phyloP scores from a whole-genome alignment of 2,329 filamentous ascomycete species.

The Alternaria postmessia region DNA sequence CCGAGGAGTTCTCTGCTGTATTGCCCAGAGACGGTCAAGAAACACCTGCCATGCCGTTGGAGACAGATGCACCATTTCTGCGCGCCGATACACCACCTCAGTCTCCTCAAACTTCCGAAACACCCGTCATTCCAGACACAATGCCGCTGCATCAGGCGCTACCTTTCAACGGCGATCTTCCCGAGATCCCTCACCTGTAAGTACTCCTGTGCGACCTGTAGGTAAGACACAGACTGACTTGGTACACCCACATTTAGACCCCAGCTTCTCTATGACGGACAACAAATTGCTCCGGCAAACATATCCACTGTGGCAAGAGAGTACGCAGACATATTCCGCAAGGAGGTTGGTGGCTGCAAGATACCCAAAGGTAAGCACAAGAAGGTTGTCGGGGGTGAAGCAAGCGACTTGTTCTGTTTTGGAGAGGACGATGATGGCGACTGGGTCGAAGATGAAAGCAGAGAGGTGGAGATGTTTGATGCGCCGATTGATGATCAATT shows the following conservation, averaged over 20 bases:
- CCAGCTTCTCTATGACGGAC: slow-evolving; percentile 71
- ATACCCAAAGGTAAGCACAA: slow-evolving; percentile 46
- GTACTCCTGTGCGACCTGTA: no score
- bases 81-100: slow-evolving; percentile 48
- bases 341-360: slow-evolving; percentile 72
- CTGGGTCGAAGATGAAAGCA: slow-evolving; percentile 37
- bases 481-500: slow-evolving; percentile 12
- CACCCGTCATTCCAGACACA: slow-evolving; percentile 61
- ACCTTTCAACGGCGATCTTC: slow-evolving; percentile 59
- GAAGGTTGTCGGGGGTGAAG: slow-evolving; percentile 49
- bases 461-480: slow-evolving; percentile 14
- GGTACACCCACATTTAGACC: slow-evolving; percentile 47
- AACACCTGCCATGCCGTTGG: slow-evolving; percentile 13
- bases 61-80: slow-evolving; percentile 48
- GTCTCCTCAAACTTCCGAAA: slow-evolving; percentile 35
- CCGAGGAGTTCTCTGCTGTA: slow-evolving; percentile 67
- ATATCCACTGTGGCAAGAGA: slow-evolving; percentile 57
- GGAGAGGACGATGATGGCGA: slow-evolving; percentile 47
- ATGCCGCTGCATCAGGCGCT: slow-evolving; percentile 56
- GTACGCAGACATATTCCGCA: slow-evolving; percentile 68
- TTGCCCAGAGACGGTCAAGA: slow-evolving; percentile 1
- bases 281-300: slow-evolving; percentile 50
- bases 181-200: slow-evolving; percentile 55
- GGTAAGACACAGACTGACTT: no score
- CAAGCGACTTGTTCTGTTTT: slow-evolving; percentile 73